phyloP scores from a whole-genome alignment of 73 alveolate species.

The Paramecium primaurelia region DNA sequence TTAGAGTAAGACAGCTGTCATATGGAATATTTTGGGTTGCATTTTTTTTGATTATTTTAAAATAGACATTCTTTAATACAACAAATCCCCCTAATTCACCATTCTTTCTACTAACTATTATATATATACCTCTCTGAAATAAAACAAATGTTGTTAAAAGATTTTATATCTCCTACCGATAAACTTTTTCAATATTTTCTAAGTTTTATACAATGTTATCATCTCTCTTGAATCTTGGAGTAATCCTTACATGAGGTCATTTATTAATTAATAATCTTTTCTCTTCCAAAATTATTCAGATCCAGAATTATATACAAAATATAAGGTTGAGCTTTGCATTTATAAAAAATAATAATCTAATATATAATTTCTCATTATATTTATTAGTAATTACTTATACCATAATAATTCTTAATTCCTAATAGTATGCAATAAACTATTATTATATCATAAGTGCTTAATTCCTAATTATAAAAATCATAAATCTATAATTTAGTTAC shows the following conservation, averaged over 20 bases:
- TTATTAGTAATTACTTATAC: neutral
- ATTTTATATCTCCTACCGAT: neutral
- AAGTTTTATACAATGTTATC: neutral
- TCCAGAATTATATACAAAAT: neutral
- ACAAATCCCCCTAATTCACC: neutral
- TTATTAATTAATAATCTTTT: neutral
- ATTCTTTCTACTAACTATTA: neutral
- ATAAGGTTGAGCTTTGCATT: slow-evolving; percentile 52
- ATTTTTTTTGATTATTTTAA: neutral
- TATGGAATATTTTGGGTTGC: neutral
- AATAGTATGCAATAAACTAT: neutral
- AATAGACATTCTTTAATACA: slow-evolving; percentile 4
- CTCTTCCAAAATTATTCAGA: slow-evolving; percentile 17
- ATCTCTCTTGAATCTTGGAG: neutral
- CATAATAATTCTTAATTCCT: neutral
- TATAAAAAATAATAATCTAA: neutral
- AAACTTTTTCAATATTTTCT: neutral
- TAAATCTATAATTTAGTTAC: neutral
- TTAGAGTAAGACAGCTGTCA: neutral
- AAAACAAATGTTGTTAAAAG: neutral
- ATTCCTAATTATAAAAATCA: neutral
- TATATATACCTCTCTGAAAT: neutral
- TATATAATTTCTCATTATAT: neutral
- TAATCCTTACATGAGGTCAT: neutral
- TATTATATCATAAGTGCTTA: neutral